phyloP scores from a whole-genome alignment of 1,139 yeast genomes.

The Hansenula lynferdii region DNA sequence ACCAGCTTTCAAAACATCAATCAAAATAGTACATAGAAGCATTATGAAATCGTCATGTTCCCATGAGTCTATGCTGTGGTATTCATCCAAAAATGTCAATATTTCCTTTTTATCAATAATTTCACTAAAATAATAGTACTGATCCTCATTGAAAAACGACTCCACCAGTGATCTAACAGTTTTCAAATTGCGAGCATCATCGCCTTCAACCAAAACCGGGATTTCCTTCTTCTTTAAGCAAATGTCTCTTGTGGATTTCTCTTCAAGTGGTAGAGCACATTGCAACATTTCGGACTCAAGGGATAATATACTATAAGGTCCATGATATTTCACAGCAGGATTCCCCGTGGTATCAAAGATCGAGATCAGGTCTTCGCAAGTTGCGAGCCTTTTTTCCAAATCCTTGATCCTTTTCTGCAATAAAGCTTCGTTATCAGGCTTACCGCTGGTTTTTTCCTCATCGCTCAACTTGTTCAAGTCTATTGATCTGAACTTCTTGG shows the following conservation, averaged over 20 bases:
- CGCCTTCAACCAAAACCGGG: conserved; percentile 8
- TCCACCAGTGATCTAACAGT: conserved; percentile 8
- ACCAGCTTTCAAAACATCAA: conserved; percentile 14
- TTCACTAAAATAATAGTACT: conserved; percentile 11
- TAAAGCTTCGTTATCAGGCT: not conserved
- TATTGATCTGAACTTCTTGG: conserved; percentile 18
- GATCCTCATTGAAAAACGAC: conserved; percentile 8
- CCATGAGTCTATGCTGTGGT: conserved; percentile 6
- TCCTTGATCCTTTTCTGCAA: conserved; percentile 11
- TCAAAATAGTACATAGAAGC: conserved; percentile 12
- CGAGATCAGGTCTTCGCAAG: conserved; percentile 17
- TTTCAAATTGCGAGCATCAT: conserved; percentile 4
- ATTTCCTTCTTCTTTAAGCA: not conserved
- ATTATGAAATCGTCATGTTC: conserved; percentile 16
- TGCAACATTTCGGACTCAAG: conserved; percentile 9
- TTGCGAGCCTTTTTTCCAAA: conserved; percentile 12
- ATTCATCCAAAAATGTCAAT: conserved; percentile 8
- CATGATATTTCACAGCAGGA: conserved; percentile 7
- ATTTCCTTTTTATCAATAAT: conserved; percentile 13
- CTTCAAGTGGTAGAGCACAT: conserved; percentile 2
- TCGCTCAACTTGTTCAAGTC: conserved; percentile 13
- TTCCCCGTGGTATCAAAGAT: conserved; percentile 16
- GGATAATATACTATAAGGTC: conserved; percentile 8
- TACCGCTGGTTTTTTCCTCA: not conserved
- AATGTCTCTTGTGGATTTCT: conserved; percentile 3